These are phyloP conservation scores for Yarrowia sp. DNA, from an alignment of 805 yeast species.

Conservation along the genomic window DNA sequence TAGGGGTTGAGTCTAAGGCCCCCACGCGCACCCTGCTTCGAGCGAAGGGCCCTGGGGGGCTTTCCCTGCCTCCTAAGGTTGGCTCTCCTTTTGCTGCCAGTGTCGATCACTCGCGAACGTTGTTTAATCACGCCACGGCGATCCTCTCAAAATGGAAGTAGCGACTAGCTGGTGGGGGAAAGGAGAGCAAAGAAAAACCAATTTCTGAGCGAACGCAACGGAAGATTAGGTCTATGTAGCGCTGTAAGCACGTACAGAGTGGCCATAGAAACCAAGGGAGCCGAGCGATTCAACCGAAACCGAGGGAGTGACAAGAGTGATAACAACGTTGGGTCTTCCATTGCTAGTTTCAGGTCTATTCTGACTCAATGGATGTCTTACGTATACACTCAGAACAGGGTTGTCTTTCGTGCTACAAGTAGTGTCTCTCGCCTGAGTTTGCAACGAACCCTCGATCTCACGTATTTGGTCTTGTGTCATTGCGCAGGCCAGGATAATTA, in stretches of 20 bases:
- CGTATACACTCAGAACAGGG: too few relatives aligned
- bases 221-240: background rate
- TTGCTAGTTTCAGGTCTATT: too few relatives aligned
- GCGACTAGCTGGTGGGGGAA: background rate
- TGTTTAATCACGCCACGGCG: conserved; percentile 36
- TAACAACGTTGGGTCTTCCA: too few relatives aligned
- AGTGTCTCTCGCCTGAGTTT: background rate
- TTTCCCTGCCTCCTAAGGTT: conserved; percentile 8
- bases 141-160: conserved; percentile 7
- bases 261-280: too few relatives aligned
- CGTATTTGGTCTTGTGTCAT: background rate
- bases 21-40: conserved; percentile 20
- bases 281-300: background rate
- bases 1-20: background rate
- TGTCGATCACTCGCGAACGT: conserved; percentile 31
- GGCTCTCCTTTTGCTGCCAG: conserved; percentile 12
- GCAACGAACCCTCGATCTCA: background rate
- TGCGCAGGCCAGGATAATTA: background rate
- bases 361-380: too few relatives aligned
- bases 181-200: conserved; percentile 7
- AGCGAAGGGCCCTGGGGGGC: background rate
- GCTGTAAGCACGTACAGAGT: background rate
- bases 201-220: too few relatives aligned
- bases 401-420: too few relatives aligned
- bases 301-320: too few relatives aligned